A percentile compares a stretch with the other conserved stretches of the same genome.
phyloP scores from a whole-genome alignment of 2,329 filamentous ascomycete genomes.

The Dactylellina haptotyla region DNA sequence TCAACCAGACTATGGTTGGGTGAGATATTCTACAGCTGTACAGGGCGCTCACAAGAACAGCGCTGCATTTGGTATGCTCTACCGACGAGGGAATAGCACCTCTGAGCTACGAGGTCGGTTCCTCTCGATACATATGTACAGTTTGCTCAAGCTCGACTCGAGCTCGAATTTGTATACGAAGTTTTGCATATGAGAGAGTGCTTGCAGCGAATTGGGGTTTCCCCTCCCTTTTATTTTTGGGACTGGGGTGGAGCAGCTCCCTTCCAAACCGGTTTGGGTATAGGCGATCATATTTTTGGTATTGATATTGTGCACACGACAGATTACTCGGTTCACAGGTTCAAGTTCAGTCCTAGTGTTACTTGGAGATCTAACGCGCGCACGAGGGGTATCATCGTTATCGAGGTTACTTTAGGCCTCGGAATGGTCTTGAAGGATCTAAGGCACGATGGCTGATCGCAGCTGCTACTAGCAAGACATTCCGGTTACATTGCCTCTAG shows the following conservation, averaged over 20 bases:
- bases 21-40: not conserved
- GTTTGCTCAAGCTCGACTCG: not conserved
- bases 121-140: not conserved
- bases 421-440: too few relatives aligned
- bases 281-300: not conserved
- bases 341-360: not conserved
- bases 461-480: too few relatives aligned
- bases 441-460: too few relatives aligned
- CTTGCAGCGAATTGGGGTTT: not conserved
- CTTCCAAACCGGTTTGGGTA: conserved; percentile 28
- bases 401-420: too few relatives aligned
- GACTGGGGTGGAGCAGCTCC: not conserved
- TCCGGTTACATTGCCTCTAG: too few relatives aligned
- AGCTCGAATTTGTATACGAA: not conserved
- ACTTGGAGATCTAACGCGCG: too few relatives aligned
- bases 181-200: not conserved
- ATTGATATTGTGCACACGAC: conserved; percentile 25
- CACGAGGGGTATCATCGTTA: too few relatives aligned
- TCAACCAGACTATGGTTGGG: too few relatives aligned
- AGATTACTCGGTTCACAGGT: conserved; percentile 9
- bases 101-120: too few relatives aligned
- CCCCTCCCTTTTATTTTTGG: not conserved
- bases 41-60: not conserved
- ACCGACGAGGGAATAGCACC: conserved; percentile 10
- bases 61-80: conserved; percentile 28